A percentile compares a stretch with the other conserved stretches of the same genome.
Conservation (phyloP, 345 rosid genomes). For the Populus davidiana region DNA sequence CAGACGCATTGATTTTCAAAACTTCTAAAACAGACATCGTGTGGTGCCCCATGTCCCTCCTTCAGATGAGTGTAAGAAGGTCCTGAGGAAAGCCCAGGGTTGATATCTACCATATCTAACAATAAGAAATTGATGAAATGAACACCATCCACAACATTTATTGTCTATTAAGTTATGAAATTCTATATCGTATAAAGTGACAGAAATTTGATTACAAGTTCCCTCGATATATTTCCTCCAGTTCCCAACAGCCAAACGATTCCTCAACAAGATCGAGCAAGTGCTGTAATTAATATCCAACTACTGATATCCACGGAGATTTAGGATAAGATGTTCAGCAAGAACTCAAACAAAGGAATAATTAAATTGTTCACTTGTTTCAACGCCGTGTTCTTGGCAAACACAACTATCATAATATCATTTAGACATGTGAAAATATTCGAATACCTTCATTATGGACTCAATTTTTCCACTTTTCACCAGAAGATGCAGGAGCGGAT, state of each 20-base stretch:
- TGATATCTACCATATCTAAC: neutral
- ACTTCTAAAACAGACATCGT: neutral
- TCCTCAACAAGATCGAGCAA: slow-evolving; percentile 60
- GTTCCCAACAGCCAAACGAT: slow-evolving; percentile 72
- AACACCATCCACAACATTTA: neutral
- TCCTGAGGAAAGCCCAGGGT: neutral
- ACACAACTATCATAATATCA: neutral
- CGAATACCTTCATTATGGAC: slow-evolving; percentile 70
- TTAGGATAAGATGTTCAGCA: neutral
- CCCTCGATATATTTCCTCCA: slow-evolving; percentile 99
- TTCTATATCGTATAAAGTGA: neutral
- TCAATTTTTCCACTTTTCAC: slow-evolving; percentile 85
- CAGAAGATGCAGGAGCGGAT: slow-evolving; percentile 72
- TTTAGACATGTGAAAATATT: slow-evolving; percentile 1
- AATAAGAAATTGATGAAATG: slow-evolving; percentile 3
- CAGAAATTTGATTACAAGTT: neutral
- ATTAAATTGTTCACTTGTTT: neutral
- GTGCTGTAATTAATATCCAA: slow-evolving; percentile 48
- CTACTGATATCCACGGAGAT: neutral
- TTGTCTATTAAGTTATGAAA: neutral
- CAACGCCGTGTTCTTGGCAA: neutral
- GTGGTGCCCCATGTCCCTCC: neutral
- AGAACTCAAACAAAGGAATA: neutral
- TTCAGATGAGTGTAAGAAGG: neutral
- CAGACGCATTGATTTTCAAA: neutral